A percentile compares a stretch with the other conserved stretches of the same genome.
Evolutionary conservation across 2,329 filamentous ascomycete genomes (phyloP).

Genomic region (Dothiorella sarmentorum): DNA sequence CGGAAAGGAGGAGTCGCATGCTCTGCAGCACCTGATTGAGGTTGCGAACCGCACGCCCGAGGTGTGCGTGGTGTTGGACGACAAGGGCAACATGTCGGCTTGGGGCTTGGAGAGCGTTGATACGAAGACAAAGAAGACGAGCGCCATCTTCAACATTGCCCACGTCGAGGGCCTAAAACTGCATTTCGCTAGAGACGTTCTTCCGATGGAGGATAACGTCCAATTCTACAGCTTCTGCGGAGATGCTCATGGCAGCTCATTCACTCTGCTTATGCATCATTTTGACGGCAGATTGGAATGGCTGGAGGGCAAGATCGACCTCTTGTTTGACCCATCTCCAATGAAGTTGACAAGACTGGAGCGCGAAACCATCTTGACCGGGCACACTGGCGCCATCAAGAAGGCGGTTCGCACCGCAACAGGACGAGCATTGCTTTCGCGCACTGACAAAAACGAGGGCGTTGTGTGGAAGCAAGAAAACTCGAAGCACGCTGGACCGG

Average conservation of each 20-base stretch:
- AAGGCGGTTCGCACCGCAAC: constrained; percentile 85
- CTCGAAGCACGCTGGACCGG: constrained; percentile 46
- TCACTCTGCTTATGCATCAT: constrained; percentile 75
- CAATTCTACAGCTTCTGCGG: constrained; percentile 74
- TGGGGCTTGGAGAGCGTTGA: constrained; percentile 90
- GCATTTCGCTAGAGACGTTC: constrained; percentile 35
- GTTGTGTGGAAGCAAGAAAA: constrained; percentile 75
- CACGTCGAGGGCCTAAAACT: constrained; percentile 62
- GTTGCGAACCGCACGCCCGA: constrained; percentile 83
- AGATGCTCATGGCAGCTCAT: constrained; percentile 55
- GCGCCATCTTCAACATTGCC: constrained; percentile 79
- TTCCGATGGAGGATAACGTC: constrained; percentile 53
- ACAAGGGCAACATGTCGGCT: constrained; percentile 80
- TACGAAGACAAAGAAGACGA: constrained; percentile 61
- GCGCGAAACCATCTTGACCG: constrained; percentile 70
- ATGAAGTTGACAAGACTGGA: constrained; percentile 55
- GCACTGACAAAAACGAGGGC: constrained; percentile 73
- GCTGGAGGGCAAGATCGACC: constrained; percentile 73
- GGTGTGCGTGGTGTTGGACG: constrained; percentile 80
- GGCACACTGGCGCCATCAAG: constrained; percentile 74
- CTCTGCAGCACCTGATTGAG: constrained; percentile 79
- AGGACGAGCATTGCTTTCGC: constrained; percentile 75
- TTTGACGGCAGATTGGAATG: constrained; percentile 83
- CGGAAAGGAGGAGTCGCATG: constrained; percentile 62
- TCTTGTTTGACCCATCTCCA: constrained; percentile 72